Evolutionary conservation across 169 alveolate species (phyloP).

Genomic region (Cryptosporidium muris): DNA sequence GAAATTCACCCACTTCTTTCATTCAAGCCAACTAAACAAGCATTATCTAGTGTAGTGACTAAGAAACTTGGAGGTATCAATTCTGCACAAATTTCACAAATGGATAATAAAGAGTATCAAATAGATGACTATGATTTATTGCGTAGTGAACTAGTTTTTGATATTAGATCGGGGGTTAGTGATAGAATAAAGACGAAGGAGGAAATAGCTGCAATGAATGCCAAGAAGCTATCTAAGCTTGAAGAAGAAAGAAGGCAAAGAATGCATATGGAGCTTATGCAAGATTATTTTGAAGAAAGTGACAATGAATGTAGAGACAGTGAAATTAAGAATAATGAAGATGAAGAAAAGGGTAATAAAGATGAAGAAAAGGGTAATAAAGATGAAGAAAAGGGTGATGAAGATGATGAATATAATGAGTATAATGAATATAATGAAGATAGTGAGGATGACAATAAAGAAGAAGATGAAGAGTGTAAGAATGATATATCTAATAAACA

Average conservation of each 20-base stretch:
- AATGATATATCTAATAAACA: neutral
- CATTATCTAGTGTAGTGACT: neutral
- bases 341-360: neutral
- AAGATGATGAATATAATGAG: neutral
- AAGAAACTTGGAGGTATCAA: neutral
- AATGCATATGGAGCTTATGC: constrained; percentile 8
- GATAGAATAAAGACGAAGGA: constrained; percentile 61
- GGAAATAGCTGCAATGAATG: constrained; percentile 52
- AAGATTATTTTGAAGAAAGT: too few relatives aligned
- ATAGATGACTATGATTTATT: constrained; percentile 47
- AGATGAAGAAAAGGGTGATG: neutral
- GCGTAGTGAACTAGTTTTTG: constrained; percentile 37
- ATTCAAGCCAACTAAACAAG: constrained; percentile 38
- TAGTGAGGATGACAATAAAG: neutral
- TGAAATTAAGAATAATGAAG: neutral
- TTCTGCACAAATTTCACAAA: neutral
- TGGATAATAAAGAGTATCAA: neutral
- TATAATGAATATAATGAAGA: neutral
- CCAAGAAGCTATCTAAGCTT: constrained; percentile 32
- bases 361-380: neutral
- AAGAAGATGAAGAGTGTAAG: neutral
- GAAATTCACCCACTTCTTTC: constrained; percentile 48
- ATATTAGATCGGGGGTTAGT: constrained; percentile 52
- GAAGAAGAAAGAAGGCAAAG: constrained; percentile 53
- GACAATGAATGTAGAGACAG: neutral